A percentile compares a stretch with the other conserved stretches of the same genome.
These are phyloP conservation scores for Aspergillus bridgeri DNA, from an alignment of 495 filamentous ascomycete genomes.

Conservation along the genomic window DNA sequence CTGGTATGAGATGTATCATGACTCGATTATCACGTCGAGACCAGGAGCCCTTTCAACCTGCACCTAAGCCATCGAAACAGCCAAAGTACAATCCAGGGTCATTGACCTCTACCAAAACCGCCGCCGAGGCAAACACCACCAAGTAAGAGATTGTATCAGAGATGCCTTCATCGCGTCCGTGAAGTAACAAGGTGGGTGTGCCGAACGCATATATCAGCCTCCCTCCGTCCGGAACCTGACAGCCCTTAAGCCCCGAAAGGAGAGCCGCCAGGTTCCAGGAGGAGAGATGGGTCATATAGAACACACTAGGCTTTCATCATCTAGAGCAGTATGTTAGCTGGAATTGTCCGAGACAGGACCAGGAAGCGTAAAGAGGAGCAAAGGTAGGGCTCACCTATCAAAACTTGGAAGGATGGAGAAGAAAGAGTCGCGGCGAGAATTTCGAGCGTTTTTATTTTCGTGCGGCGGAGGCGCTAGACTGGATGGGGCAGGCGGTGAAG, in stretches of 20 bases:
- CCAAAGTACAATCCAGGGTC: slow-evolving; percentile 16
- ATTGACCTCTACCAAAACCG: not conserved
- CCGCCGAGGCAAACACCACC: slow-evolving; percentile 32
- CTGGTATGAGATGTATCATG: too few relatives aligned
- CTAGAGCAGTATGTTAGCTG: slow-evolving; percentile 52
- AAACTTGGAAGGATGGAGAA: slow-evolving; percentile 97
- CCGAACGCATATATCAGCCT: slow-evolving; percentile 98
- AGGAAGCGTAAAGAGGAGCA: not conserved
- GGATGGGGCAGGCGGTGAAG: slow-evolving; percentile 5
- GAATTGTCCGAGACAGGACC: too few relatives aligned
- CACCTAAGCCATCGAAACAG: not conserved
- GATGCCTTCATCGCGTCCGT: slow-evolving; percentile 98
- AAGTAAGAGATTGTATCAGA: slow-evolving; percentile 67
- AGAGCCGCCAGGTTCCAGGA: slow-evolving; percentile 71
- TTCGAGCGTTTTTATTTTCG: slow-evolving; percentile 19
- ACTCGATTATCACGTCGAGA: not conserved
- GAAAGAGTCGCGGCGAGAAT: slow-evolving; percentile 38
- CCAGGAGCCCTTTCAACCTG: slow-evolving; percentile 9
- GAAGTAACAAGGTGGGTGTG: slow-evolving; percentile 94
- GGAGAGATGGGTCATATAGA: slow-evolving; percentile 73
- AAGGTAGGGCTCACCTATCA: slow-evolving; percentile 69
- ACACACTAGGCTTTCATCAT: slow-evolving; percentile 99
- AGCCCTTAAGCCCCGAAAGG: slow-evolving; percentile 93
- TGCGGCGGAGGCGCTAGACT: slow-evolving; percentile 26
- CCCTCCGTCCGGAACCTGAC: slow-evolving; percentile 59